Conservation (phyloP, 164 flowering plant species). For the Annona squamosa region DNA sequence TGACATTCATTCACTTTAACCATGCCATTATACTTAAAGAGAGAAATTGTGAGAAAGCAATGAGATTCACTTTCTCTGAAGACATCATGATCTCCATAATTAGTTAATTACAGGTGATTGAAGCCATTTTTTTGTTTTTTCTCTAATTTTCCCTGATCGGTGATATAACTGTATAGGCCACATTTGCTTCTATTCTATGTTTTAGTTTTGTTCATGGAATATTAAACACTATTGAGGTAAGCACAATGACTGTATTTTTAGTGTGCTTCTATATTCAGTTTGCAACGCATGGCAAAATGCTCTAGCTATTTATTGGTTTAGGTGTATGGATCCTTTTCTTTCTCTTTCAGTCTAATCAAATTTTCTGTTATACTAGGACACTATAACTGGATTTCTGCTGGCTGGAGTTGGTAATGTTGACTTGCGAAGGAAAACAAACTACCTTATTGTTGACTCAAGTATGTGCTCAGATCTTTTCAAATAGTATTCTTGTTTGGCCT, state of each 20-base stretch:
- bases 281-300: too few species aligned
- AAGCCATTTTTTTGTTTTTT: too few species aligned
- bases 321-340: neutral
- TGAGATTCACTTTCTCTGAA: too few species aligned
- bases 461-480: slow-evolving; percentile 6
- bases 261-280: neutral
- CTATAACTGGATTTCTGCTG: slow-evolving; percentile 83
- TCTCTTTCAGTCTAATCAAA: neutral
- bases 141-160: too few species aligned
- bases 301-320: neutral
- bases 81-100: too few species aligned
- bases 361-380: slow-evolving; percentile 45
- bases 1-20: too few species aligned
- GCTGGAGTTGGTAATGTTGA: slow-evolving; percentile 99
- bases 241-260: neutral
- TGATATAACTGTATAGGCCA: too few species aligned
- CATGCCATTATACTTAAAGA: too few species aligned
- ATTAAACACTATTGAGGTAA: neutral
- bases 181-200: too few species aligned
- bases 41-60: too few species aligned
- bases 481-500: neutral
- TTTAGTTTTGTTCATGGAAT: too few species aligned
- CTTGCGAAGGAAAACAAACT: slow-evolving; percentile 90
- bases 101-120: too few species aligned
- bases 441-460: slow-evolving; percentile 96